Percentiles rank a stretch among this genome's conserved stretches.
Evolutionary conservation across 169 alveolate species (phyloP).

Genomic region (Plasmodium gaboni): DNA sequence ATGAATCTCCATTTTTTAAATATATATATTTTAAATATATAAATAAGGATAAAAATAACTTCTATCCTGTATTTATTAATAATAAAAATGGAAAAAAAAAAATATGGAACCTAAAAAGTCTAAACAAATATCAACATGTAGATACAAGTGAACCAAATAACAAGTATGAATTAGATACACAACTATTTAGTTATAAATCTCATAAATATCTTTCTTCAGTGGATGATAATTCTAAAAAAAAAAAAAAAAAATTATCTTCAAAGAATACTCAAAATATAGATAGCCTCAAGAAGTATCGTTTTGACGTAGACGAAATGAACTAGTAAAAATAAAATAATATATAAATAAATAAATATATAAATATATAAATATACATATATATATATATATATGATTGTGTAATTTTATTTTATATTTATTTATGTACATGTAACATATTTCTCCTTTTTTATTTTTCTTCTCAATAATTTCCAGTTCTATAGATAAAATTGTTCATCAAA

Average conservation of each 20-base stretch:
- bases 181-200: constrained; percentile 40
- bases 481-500: constrained; percentile 53
- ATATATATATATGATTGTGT: neutral
- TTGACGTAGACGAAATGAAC: constrained; percentile 38
- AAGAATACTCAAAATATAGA: constrained; percentile 2
- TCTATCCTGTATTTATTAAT: constrained; percentile 49
- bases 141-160: constrained; percentile 3
- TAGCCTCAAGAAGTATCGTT: constrained; percentile 10
- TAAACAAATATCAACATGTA: neutral
- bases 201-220: constrained; percentile 15
- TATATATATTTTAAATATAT: constrained; percentile 40
- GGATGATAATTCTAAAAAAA: constrained; percentile 4
- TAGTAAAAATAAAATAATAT: constrained; percentile 15
- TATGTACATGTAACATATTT: too few species aligned
- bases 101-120: constrained; percentile 38
- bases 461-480: constrained; percentile 21
- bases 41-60: constrained; percentile 21
- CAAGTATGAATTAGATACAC: constrained; percentile 45
- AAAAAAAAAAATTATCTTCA: neutral
- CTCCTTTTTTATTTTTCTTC: neutral
- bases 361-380: neutral
- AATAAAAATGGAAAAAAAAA: constrained; percentile 59
- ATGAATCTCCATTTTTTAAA: constrained; percentile 49
- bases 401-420: too few species aligned
- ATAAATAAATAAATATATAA: neutral